These are phyloP conservation scores for Chalaropsis ovoidea DNA, from an alignment of 2,329 filamentous ascomycete genomes.

Conservation along the genomic window DNA sequence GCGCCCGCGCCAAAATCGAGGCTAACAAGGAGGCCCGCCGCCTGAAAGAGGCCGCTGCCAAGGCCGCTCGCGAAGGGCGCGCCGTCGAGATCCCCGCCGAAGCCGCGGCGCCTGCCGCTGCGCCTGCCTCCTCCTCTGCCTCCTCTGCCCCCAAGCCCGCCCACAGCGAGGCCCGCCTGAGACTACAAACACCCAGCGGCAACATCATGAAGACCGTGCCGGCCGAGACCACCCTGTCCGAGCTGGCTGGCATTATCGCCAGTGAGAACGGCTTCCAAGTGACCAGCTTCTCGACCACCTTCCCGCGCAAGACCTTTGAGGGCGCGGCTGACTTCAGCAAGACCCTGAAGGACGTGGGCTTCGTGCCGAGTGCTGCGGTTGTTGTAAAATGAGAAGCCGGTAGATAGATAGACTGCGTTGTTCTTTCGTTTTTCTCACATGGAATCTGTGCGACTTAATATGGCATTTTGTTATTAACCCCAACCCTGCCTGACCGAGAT, in stretches of 20 bases:
- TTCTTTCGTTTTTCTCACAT: too few species aligned
- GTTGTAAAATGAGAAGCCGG: constrained; percentile 48
- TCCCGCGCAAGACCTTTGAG: constrained; percentile 71
- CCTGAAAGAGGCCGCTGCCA: constrained; percentile 73
- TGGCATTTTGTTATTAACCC: background rate
- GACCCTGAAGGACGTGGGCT: constrained; percentile 82
- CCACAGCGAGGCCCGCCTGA: constrained; percentile 70
- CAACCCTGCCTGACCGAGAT: background rate
- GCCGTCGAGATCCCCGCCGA: constrained; percentile 37
- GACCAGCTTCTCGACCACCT: constrained; percentile 71
- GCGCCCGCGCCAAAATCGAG: constrained; percentile 87
- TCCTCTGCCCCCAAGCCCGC: constrained; percentile 49
- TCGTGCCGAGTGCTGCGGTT: constrained; percentile 83
- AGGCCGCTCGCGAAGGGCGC: constrained; percentile 74
- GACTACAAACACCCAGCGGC: constrained; percentile 63
- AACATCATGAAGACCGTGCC: constrained; percentile 81
- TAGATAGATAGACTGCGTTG: background rate
- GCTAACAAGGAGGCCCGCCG: constrained; percentile 86
- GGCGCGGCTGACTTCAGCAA: constrained; percentile 67
- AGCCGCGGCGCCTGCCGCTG: constrained; percentile 36
- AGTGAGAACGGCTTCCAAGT: constrained; percentile 61
- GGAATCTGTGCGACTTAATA: background rate
- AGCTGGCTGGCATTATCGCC: constrained; percentile 69
- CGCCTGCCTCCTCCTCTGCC: constrained; percentile 36
- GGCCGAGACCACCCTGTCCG: constrained; percentile 83